Evolutionary conservation across 2,329 filamentous ascomycete genomes (phyloP), one percentile per base, ranked within the genome.

Genomic region (Talaromyces sp.): DNA sequence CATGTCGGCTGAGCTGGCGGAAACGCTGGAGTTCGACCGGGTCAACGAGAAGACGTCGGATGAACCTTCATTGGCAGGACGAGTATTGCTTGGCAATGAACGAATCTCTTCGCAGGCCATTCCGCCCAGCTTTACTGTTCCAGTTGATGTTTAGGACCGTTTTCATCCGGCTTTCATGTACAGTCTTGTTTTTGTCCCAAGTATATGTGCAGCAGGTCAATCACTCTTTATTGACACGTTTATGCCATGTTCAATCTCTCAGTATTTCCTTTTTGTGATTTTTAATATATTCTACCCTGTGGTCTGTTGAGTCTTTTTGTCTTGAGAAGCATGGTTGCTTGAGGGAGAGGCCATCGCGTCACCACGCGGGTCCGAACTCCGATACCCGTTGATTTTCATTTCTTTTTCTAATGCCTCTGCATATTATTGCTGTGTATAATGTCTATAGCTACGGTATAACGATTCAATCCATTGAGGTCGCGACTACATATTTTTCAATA

Each of bases 1-100:
- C 2, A 79, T 80, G 77, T 74, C 77, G 8, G 75, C 71, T 31
- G 78, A 80, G 63, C 64, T 80, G 59, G 73, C 77, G 7, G 76
- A 78, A 61, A 77, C 75, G 17, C 66, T 80, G 49, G 77, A 79
- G 61, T 78, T 78, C 59, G 74, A 77, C 58, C 71, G 75, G 46
- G 70, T 72, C 64, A 73, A 76, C 58, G 73, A 73, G 38, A 75
- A 74, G 58, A 69, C 69, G 32, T 38, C 64, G 29, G 66, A 66
- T 26, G 61, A 62, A 2, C 64, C 70, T 24, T 69, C 72, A 6
- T 71, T 72, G 6, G 71, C 71, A 38, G 67, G 64, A 10, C 64
- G 59, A n/a, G 50, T 64, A 41, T 58, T 66, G n/a, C 64, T 63
- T 9, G 64, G 60, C 41, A 64, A 64, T 52, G 68, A 71, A n/a